Base-by-base conservation (phyloP, 306 rosid genomes). In the Hippophae tibetana region DNA sequence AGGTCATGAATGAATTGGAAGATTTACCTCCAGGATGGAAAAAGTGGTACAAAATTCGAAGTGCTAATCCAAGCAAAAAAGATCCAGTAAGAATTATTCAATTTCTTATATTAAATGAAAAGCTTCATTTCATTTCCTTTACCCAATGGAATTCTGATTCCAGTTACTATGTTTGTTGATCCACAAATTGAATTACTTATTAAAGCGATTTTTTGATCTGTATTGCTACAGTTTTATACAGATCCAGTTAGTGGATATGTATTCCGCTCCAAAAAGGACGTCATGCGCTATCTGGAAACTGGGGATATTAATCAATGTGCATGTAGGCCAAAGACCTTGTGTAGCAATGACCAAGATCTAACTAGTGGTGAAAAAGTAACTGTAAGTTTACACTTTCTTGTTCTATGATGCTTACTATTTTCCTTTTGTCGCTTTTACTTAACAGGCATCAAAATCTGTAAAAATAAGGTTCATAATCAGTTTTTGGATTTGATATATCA, bases 1-100 rank as follows among this genome's bases (percentile, higher is more conserved):
- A 87, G 95, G 89, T 63, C 79, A 86, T 74, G 67, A 61, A 73
- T 38, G 43, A 59, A 47, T 81, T 26, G 59, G 86, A 84, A 62
- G 94, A 82, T 79, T 72, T 90, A 69, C 94, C 97, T 13, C 77
- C 85, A 47, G 95, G 94, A 55, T 87, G 94, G 94, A 78, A 64
- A 58, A 74, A 76, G 71, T 86, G 82, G 76, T 71, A 78, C 69
- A 90, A 72, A 78, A 77, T 74, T 63, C 72, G 63, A 79, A 72
- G 42, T 25, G 18, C 63, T 50, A 66, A 64, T 42, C 83, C 76
- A 57, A 56, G 63, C 7, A 80, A 71, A 60, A 73, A 62, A 61
- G 82, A 80, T 51, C 72, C 77, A 70, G 82, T 80, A 76, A 55
- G 61, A 5, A 61, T 2, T 27, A 27, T 27, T 27, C 2, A 2